Evolutionary conservation across 2,329 filamentous ascomycete genomes (phyloP), one percentile per base, ranked within the genome.

Genomic region (Penicillium vulpinum): DNA sequence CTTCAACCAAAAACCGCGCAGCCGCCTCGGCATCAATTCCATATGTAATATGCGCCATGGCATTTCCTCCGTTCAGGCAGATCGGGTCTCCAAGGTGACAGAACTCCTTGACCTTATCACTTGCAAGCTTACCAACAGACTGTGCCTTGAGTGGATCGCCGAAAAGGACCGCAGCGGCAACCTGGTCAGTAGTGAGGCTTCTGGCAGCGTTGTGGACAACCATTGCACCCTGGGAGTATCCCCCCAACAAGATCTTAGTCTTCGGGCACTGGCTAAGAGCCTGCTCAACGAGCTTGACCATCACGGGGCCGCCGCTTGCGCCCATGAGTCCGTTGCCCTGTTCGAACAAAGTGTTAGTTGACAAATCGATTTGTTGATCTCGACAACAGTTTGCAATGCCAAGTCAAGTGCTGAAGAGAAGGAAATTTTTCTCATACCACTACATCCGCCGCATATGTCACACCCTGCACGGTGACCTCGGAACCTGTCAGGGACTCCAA

Each of bases 1-100:
- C 67, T 45, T 62, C 50, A 6, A 71, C 45, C 49, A 74, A 57
- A 60, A 79, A 80, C 35, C 66, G 48, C 4, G 76, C 77, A 1
- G 77, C 77, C 9, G 67, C 67, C 4, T 60, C 57, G 0, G 72
- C 76, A 66, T 77, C 58, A 3, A 44, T 24, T 1, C 64, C 72
- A 58, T 81, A 81, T 3, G 67, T 68, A 33, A 76, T 51, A 67
- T 81, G 79, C 7, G 75, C 73, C 22, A 77, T 66, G 6, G 77
- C 66, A 51, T 78, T 70, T 22, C 76, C 64, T 0, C 78, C 78
- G 33, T 81, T 78, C 4, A 67, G 52, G 57, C 83, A 85, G 6
- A 85, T 81, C 10, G 78, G 70, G 60, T 85, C 83, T 0, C 79
- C 81, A 4, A 60, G 44, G 29, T 80, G 76, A 57, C 83, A 85